These are phyloP conservation scores for Boletus sp. DNA, from an alignment of 768 basidiomycete species.

Conservation along the genomic window DNA sequence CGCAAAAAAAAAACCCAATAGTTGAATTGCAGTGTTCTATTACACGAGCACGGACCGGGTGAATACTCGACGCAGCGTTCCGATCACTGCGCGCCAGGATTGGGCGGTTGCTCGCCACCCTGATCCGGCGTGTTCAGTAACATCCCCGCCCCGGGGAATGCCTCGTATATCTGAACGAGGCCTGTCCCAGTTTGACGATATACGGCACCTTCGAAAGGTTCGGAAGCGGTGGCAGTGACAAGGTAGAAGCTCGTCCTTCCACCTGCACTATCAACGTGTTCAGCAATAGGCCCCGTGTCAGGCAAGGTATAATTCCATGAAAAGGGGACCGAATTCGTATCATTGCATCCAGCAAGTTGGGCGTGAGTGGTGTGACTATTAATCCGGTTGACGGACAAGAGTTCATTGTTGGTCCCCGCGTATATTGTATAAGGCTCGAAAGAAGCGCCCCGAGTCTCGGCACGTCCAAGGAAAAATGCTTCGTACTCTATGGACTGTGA, in stretches of 20 bases:
- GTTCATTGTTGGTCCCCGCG: conserved; percentile 8
- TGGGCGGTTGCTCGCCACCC: not conserved
- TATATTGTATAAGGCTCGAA: conserved; percentile 8
- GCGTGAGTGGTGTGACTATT: conserved; percentile 1
- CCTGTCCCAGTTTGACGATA: not conserved
- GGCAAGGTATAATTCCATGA: conserved; percentile 7
- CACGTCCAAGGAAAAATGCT: conserved; percentile 12
- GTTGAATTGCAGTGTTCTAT: not conserved
- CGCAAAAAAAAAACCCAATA: not conserved
- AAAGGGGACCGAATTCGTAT: conserved; percentile 1
- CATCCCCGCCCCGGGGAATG: not conserved
- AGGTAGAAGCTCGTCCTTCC: conserved; percentile 5
- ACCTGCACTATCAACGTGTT: conserved; percentile 6
- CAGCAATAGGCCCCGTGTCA: not conserved
- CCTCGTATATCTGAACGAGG: conserved; percentile 4
- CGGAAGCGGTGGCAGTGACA: not conserved
- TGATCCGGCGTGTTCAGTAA: not conserved
- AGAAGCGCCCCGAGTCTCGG: conserved; percentile 1
- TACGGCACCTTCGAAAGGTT: not conserved
- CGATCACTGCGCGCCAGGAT: not conserved
- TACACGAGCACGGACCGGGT: not conserved
- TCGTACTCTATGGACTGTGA: conserved; percentile 1
- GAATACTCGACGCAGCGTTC: not conserved
- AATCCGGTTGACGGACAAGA: conserved; percentile 1
- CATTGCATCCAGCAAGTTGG: conserved; percentile 5